These are phyloP conservation scores for Agrostemma githago DNA, from an alignment of 148 eudicot species.

Conservation along the genomic window DNA sequence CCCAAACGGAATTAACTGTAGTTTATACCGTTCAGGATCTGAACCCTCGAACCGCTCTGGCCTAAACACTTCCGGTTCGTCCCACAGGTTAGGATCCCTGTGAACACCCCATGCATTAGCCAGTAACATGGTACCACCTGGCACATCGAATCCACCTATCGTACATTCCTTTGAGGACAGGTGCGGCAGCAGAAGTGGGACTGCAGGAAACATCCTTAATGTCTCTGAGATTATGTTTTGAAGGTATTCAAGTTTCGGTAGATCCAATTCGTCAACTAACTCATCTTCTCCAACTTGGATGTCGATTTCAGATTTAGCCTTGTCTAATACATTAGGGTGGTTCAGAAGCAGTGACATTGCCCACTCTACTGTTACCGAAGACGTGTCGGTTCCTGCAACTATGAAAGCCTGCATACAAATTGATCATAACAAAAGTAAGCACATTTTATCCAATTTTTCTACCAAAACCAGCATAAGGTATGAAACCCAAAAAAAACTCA, in stretches of 20 bases:
- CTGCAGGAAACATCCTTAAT: conserved; percentile 23
- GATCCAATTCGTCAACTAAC: conserved; percentile 22
- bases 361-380: conserved; percentile 29
- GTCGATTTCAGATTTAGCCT: conserved; percentile 27
- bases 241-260: conserved; percentile 19
- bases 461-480: neutral
- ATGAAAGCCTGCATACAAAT: conserved; percentile 16
- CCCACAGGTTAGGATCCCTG: conserved; percentile 26
- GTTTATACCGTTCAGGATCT: conserved; percentile 15
- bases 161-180: conserved; percentile 24
- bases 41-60: conserved; percentile 23
- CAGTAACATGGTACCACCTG: conserved; percentile 20
- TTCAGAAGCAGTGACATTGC: conserved; percentile 30
- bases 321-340: conserved; percentile 20
- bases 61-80: conserved; percentile 19
- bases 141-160: conserved; percentile 21
- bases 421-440: neutral
- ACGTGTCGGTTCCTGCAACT: conserved; percentile 28
- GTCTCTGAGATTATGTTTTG: conserved; percentile 23
- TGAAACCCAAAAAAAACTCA: conserved; percentile 13
- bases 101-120: conserved; percentile 30
- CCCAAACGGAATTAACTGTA: conserved; percentile 22
- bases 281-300: conserved; percentile 20
- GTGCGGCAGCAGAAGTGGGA: conserved; percentile 28
- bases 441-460: neutral